These are phyloP conservation scores for Barbatosphaeria neglecta DNA, from an alignment of 495 filamentous ascomycete species.

Conservation along the genomic window DNA sequence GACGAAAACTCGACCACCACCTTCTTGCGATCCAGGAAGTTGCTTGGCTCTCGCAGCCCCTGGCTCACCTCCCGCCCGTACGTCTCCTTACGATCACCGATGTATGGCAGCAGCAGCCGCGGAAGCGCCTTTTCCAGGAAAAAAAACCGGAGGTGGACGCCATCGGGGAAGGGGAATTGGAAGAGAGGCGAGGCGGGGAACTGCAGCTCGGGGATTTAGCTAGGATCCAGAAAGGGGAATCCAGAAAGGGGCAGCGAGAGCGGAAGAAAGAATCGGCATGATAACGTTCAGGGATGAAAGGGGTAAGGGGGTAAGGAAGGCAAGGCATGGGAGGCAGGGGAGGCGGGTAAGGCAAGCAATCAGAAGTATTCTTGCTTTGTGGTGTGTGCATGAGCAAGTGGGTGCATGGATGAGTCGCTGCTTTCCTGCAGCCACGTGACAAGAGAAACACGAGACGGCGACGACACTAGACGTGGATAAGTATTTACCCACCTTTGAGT, in stretches of 20 bases:
- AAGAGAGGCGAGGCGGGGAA: conserved; percentile 20
- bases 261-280: too few relatives aligned
- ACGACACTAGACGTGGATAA: too few relatives aligned
- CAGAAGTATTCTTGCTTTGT: conserved; percentile 1
- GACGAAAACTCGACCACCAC: conserved; percentile 58
- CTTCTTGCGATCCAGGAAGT: conserved; percentile 23
- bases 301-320: neutral
- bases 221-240: too few relatives aligned
- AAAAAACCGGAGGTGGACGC: conserved; percentile 20
- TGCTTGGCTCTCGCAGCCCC: conserved; percentile 16
- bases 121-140: conserved; percentile 28
- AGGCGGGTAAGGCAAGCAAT: neutral
- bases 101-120: conserved; percentile 29
- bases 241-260: too few relatives aligned
- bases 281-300: too few relatives aligned
- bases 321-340: neutral
- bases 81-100: conserved; percentile 20
- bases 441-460: too few relatives aligned
- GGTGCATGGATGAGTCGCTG: too few relatives aligned
- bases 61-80: conserved; percentile 29
- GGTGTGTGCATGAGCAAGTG: too few relatives aligned
- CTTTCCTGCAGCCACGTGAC: too few relatives aligned
- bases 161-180: conserved; percentile 13
- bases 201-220: conserved; percentile 7
- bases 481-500: conserved; percentile 13